Base-by-base conservation (phyloP, 2,329 filamentous ascomycete genomes). In the Malbranchea zuffiana region DNA sequence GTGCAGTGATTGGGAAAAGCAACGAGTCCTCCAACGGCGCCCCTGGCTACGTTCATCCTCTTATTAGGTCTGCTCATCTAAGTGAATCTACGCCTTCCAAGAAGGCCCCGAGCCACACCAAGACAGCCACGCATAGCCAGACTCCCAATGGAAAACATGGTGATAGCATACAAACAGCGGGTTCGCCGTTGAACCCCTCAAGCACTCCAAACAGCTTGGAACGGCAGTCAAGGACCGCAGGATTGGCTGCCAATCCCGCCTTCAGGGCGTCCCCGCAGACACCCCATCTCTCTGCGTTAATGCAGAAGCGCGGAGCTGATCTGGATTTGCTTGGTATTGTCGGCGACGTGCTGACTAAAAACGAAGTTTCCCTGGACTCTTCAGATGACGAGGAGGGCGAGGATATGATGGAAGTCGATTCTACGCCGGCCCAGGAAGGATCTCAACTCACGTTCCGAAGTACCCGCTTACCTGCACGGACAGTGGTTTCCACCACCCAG, bases 211-310 rank as follows among this genome's bases (percentile, higher is more conserved):
- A 25, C 12, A 25, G 23, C 23, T 8, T 25, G 23, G 23, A 25
- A 25, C 26, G 8, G 8, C 17, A 20, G 15, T 19, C 40, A n/a
- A 35, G 20, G 19, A 15, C 32, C 15, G 30, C 20, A 4, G 25
- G 16, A 4, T 32, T 31, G 23, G 23, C 33, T 20, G 19, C 30
- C 4, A 47, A 55, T 31, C 44, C 57, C n/a, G 47, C 55, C 5
- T 75, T 77, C 50, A 61, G 68, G 37, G 67, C 67, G 34, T 74
- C 75, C 7, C 55, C 69, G 5, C 69, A 74, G 21, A 73, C 75
- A 11, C 81, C 81, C 10, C 70, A 82, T 57, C 65, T 87, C 13
- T 82, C 80, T 19, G 69, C 69, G 26, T 58, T 83, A 31, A 66
- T 85, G 60, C 66, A 74, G 47, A 69, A 63, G 44, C 71, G 68